Percentiles rank a stretch among this genome's conserved stretches.
Evolutionary conservation across 1,284 basidiomycete genomes (phyloP).

Genomic region (Malassezia globosa): DNA sequence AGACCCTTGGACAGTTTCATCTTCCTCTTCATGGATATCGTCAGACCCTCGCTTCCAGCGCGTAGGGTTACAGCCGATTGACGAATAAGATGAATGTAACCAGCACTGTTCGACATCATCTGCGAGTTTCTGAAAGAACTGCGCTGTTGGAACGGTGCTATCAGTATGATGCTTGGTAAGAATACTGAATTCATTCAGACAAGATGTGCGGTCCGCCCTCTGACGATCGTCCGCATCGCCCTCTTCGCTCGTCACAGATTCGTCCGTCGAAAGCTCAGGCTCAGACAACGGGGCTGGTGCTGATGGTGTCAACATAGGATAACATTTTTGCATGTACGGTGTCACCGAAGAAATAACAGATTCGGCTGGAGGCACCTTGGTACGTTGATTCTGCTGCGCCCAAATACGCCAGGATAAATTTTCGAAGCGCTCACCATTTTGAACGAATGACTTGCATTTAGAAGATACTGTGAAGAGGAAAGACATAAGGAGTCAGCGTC

Average conservation of each 20-base stretch:
- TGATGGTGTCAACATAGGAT: background rate
- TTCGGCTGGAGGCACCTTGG: background rate
- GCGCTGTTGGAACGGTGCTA: too few species aligned
- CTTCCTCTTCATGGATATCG: too few species aligned
- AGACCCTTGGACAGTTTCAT: background rate
- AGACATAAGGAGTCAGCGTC: too few species aligned
- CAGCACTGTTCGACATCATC: background rate
- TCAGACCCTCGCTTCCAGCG: too few species aligned
- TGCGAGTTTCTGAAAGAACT: background rate
- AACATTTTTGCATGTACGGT: too few species aligned
- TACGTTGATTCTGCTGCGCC: constrained; percentile 54
- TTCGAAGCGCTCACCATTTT: constrained; percentile 66
- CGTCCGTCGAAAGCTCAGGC: constrained; percentile 17
- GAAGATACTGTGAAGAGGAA: constrained; percentile 64
- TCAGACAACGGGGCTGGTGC: constrained; percentile 9
- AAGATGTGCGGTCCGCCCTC: too few species aligned
- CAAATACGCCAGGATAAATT: constrained; percentile 76
- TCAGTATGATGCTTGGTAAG: too few species aligned
- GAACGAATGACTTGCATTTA: constrained; percentile 65
- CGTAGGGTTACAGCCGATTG: too few species aligned
- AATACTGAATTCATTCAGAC: constrained; percentile 8
- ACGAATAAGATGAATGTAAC: background rate
- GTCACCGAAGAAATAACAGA: too few species aligned
- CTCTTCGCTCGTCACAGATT: constrained; percentile 10
- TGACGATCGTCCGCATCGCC: background rate